These are phyloP conservation scores for Verruconis gallopava DNA, from an alignment of 2,329 filamentous ascomycete genomes.

Conservation along the genomic window DNA sequence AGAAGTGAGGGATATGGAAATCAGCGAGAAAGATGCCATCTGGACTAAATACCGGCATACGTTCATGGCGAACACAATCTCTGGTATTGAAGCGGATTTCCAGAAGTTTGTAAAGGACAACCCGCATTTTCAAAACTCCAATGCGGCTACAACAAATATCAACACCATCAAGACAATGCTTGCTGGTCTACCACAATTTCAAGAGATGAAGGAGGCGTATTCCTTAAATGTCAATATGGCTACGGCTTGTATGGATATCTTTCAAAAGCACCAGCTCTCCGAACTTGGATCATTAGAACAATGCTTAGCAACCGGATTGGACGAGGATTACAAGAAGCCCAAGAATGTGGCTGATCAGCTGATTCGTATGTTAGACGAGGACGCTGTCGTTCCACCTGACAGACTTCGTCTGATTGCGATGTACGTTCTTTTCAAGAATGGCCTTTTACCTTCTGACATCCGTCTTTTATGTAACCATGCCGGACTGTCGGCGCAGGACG, in stretches of 20 bases:
- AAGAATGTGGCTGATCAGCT: slow-evolving; percentile 81
- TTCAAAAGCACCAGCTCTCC: slow-evolving; percentile 69
- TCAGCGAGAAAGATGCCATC: slow-evolving; percentile 79
- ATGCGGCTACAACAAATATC: slow-evolving; percentile 45
- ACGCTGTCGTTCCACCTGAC: slow-evolving; percentile 56
- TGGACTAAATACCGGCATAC: slow-evolving; percentile 91
- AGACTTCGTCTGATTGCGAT: slow-evolving; percentile 74
- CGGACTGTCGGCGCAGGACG: slow-evolving; percentile 60
- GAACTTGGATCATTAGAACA: slow-evolving; percentile 86
- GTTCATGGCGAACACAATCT: slow-evolving; percentile 97
- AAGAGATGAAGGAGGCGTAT: slow-evolving; percentile 90
- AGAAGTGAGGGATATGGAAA: slow-evolving; percentile 81
- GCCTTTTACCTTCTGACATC: slow-evolving; percentile 72
- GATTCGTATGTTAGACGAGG: slow-evolving; percentile 78
- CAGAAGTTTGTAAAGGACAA: slow-evolving; percentile 84
- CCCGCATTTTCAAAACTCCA: slow-evolving; percentile 67
- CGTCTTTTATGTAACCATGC: slow-evolving; percentile 75
- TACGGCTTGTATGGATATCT: slow-evolving; percentile 90
- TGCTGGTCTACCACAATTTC: slow-evolving; percentile 84
- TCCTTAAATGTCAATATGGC: slow-evolving; percentile 93
- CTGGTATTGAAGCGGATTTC: slow-evolving; percentile 85
- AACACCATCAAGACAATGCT: slow-evolving; percentile 96
- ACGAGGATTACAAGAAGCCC: slow-evolving; percentile 83
- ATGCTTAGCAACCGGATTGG: slow-evolving; percentile 74
- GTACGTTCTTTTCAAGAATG: slow-evolving; percentile 76